Conservation (phyloP, 1,284 basidiomycete genomes). For the Leccinum fallax region DNA sequence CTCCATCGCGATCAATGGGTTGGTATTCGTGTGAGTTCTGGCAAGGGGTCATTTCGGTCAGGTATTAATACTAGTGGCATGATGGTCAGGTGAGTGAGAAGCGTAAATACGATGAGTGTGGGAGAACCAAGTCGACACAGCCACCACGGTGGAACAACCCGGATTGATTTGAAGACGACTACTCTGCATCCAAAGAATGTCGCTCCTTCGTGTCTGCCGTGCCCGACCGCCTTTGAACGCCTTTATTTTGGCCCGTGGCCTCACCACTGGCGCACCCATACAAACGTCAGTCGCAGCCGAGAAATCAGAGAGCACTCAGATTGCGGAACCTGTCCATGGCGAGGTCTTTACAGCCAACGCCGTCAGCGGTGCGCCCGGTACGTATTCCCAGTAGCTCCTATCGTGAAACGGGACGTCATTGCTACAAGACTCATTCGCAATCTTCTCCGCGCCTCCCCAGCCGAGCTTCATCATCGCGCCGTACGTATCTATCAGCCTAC, state of each 20-base stretch:
- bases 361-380: conserved; percentile 80
- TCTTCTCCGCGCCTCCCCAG: conserved; percentile 41
- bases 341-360: conserved; percentile 75
- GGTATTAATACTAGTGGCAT: conserved; percentile 13
- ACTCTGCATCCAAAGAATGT: conserved; percentile 36
- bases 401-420: neutral
- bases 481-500: conserved; percentile 95
- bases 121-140: conserved; percentile 13
- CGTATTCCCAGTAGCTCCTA: conserved; percentile 25
- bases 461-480: conserved; percentile 81
- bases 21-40: neutral
- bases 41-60: neutral
- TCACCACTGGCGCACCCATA: conserved; percentile 23
- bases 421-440: neutral
- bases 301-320: conserved; percentile 33
- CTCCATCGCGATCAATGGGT: conserved; percentile 10
- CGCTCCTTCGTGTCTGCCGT: conserved; percentile 43
- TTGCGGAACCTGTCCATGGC: conserved; percentile 42
- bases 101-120: neutral
- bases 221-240: conserved; percentile 30
- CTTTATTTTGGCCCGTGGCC: conserved; percentile 20
- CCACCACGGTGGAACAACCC: conserved; percentile 19
- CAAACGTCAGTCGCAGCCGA: conserved; percentile 25
- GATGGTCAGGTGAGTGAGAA: neutral
- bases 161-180: conserved; percentile 4